phyloP scores from a whole-genome alignment of 1,139 yeast species.

The Saccharomycopsis phalli region DNA sequence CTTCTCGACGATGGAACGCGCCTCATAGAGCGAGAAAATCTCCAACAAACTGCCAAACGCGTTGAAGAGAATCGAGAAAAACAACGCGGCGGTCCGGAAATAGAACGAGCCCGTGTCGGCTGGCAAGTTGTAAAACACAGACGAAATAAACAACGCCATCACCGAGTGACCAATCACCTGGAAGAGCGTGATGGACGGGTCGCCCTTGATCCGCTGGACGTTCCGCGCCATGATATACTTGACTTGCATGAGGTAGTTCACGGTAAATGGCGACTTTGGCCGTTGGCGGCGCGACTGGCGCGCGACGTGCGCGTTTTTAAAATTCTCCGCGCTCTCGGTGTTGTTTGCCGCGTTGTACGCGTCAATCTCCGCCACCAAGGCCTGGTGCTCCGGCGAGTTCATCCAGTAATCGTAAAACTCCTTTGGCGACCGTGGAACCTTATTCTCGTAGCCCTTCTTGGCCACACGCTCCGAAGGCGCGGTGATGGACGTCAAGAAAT shows the following conservation, averaged over 20 bases:
- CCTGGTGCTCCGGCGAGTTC: constrained; percentile 45
- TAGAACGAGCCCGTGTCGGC: constrained; percentile 42
- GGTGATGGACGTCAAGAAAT: constrained; percentile 61
- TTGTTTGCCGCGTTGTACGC: constrained; percentile 22
- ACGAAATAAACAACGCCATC: constrained; percentile 56
- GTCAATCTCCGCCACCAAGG: constrained; percentile 35
- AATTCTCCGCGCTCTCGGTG: constrained; percentile 21
- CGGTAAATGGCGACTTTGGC: constrained; percentile 46
- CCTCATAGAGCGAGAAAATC: constrained; percentile 44
- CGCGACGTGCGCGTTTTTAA: constrained; percentile 41
- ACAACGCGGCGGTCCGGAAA: constrained; percentile 52
- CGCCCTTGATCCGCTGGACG: constrained; percentile 47
- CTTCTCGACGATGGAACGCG: constrained; percentile 64
- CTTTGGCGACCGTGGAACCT: constrained; percentile 60
- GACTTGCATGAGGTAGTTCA: constrained; percentile 46
- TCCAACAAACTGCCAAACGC: constrained; percentile 60
- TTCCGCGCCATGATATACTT: constrained; percentile 47
- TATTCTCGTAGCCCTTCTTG: constrained; percentile 35
- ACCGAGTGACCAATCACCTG: constrained; percentile 45
- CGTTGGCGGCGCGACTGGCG: constrained; percentile 42
- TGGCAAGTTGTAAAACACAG: constrained; percentile 52
- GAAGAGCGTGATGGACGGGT: constrained; percentile 49
- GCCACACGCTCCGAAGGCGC: constrained; percentile 50
- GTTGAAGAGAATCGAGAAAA: constrained; percentile 61
- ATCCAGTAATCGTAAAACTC: constrained; percentile 69